phyloP scores from a whole-genome alignment of 1,139 yeast species.

The Candida neerlandica region DNA sequence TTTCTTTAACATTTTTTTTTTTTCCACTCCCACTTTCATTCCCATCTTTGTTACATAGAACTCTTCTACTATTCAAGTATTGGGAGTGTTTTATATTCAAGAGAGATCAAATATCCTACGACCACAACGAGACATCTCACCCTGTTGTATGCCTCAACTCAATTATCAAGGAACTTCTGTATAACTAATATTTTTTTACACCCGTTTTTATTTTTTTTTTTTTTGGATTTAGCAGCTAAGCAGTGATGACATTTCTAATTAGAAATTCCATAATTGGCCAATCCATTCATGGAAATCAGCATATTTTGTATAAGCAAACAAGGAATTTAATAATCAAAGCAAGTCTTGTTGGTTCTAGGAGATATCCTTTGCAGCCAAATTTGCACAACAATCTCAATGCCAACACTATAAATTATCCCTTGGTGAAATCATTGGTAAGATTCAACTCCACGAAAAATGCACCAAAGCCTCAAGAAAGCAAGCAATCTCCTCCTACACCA shows the following conservation, averaged over 20 bases:
- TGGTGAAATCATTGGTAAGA: conserved; percentile 20
- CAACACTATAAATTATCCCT: conserved; percentile 18
- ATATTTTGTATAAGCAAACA: conserved; percentile 6
- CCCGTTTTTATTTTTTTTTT: neutral
- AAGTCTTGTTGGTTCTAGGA: conserved; percentile 8
- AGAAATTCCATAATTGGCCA: conserved; percentile 11
- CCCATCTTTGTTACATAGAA: neutral
- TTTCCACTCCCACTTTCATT: neutral
- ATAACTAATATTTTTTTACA: neutral
- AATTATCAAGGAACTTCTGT: neutral
- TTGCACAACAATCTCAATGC: conserved; percentile 19
- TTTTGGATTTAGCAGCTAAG: conserved; percentile 5
- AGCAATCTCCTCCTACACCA: neutral
- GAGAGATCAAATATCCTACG: no score
- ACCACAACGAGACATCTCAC: no score
- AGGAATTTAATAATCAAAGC: conserved; percentile 12
- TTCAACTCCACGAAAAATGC: conserved; percentile 18
- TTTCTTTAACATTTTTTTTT: neutral
- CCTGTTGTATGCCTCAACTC: no score
- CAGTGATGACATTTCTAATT: conserved; percentile 7
- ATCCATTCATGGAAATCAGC: conserved; percentile 6
- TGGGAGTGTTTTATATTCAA: neutral
- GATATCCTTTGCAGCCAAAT: conserved; percentile 24
- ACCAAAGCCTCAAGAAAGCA: neutral
- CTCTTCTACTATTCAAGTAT: neutral